These are phyloP conservation scores for Cladosporium sp. DNA, from an alignment of 2,329 filamentous ascomycete genomes.

Conservation along the genomic window DNA sequence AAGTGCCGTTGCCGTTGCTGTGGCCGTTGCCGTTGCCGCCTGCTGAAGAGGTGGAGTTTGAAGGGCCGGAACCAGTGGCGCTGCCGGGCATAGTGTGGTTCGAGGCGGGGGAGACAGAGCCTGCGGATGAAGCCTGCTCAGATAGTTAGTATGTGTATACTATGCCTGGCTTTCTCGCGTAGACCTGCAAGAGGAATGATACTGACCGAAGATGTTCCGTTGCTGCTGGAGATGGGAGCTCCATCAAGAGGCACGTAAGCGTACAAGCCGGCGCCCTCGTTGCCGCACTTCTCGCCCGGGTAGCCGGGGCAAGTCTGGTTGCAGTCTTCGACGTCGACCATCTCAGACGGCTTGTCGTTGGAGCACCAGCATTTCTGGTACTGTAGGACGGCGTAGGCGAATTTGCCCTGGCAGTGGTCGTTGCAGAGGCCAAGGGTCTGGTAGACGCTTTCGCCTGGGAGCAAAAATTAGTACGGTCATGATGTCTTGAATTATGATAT, in stretches of 20 bases:
- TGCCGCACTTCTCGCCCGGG: slow-evolving; percentile 65
- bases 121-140: neutral
- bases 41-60: slow-evolving; percentile 1
- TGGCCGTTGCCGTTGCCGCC: slow-evolving; percentile 1
- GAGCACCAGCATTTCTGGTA: slow-evolving; percentile 72
- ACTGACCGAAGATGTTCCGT: slow-evolving; percentile 10
- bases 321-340: slow-evolving; percentile 51
- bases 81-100: neutral
- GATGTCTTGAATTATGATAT: neutral
- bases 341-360: slow-evolving; percentile 59
- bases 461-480: neutral
- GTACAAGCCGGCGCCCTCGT: slow-evolving; percentile 52
- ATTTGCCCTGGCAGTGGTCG: slow-evolving; percentile 57
- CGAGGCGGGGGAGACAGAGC: slow-evolving; percentile 1
- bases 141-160: neutral
- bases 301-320: slow-evolving; percentile 66
- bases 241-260: slow-evolving; percentile 63
- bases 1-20: neutral
- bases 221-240: slow-evolving; percentile 53
- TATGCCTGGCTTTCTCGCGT: neutral
- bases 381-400: slow-evolving; percentile 69
- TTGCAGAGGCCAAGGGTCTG: slow-evolving; percentile 72
- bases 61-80: neutral
- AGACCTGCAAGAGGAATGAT: neutral
- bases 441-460: slow-evolving; percentile 38